Evolutionary conservation across 2,329 filamentous ascomycete species (phyloP).

Genomic region (Coniochaeta sp.): DNA sequence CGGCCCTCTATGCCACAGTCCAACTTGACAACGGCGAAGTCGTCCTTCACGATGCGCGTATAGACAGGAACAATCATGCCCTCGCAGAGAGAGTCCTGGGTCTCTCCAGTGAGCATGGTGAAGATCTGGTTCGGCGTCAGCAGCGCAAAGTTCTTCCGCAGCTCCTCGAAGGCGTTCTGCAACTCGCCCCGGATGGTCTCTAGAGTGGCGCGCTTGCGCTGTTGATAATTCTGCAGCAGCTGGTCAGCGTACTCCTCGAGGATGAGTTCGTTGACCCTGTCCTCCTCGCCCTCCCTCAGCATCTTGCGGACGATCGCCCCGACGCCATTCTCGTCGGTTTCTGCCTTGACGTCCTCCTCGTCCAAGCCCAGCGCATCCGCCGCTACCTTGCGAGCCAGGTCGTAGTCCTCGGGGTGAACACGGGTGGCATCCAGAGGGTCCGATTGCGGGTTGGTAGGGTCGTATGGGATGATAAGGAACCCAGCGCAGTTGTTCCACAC

Average conservation of each 20-base stretch:
- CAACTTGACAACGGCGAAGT: conserved; percentile 87
- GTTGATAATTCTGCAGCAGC: conserved; percentile 84
- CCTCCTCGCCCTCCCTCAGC: conserved; percentile 89
- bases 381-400: conserved; percentile 96
- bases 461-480: conserved; percentile 86
- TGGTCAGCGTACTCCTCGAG: conserved; percentile 96
- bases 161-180: conserved; percentile 87
- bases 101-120: conserved; percentile 95
- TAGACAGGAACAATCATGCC: conserved; percentile 91
- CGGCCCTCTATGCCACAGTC: conserved; percentile 92
- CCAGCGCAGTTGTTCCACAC: conserved; percentile 97
- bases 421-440: conserved; percentile 95
- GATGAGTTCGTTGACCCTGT: conserved; percentile 92
- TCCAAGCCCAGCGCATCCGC: conserved; percentile 94
- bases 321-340: conserved; percentile 81
- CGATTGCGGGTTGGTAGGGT: conserved; percentile 70
- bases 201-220: conserved; percentile 89
- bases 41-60: conserved; percentile 80
- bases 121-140: conserved; percentile 75
- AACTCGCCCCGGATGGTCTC: conserved; percentile 95
- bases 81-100: conserved; percentile 69
- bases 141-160: conserved; percentile 70
- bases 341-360: conserved; percentile 94
- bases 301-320: conserved; percentile 90
- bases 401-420: conserved; percentile 97